Base-by-base conservation (phyloP, 805 yeast genomes). In the Starmerella ratchasimensis region DNA sequence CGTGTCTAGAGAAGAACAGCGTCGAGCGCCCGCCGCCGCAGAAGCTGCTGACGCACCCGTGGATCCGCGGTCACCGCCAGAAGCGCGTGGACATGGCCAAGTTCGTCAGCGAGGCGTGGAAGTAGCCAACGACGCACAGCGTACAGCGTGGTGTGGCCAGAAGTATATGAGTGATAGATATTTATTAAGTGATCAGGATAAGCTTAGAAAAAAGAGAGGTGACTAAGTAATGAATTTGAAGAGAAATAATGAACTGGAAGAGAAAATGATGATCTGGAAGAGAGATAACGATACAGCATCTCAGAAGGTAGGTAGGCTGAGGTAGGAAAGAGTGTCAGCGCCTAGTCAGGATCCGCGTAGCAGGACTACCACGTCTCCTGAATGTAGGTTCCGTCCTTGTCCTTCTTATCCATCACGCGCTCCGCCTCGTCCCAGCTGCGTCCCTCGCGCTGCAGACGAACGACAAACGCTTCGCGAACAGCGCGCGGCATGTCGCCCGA, bases 401-500 rank as follows among this genome's bases (percentile, higher is more conserved):
- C 94, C 69, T 83, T 65, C 2, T 59, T 19, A 11, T 34, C 60
- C 11, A 69, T 46, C 28, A 80, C 54, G 50, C 63, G 71, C n/a
- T 58, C 49, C 15, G 66, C 69, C 0, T 82, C 28, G n/a, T n/a
- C n/a, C n/a, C n/a, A n/a, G 11, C 15, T 18, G 15, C 22, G 24
- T 8, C 46, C 48, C 2, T 36, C 34, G 17, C 20, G 25, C n/a
- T 15, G 74, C 3, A 64, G 64, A 11, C 80, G 71, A 13, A 71
- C 77, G 26, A 69, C 72, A 20, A 90, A 55, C 0, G 96, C 88
- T n/a, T 80, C 58, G 40, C 94, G 63, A 1, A 88, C 90, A 58
- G 76, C 84, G 17, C 71, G 66, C 1, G 98, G 98, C 98, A 90
- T 90, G 45, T 72, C 72, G 0, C 98, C 97, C 19, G 93, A 75